Evolutionary conservation across 306 rosid species (phyloP).

Genomic region (Senna siamea): DNA sequence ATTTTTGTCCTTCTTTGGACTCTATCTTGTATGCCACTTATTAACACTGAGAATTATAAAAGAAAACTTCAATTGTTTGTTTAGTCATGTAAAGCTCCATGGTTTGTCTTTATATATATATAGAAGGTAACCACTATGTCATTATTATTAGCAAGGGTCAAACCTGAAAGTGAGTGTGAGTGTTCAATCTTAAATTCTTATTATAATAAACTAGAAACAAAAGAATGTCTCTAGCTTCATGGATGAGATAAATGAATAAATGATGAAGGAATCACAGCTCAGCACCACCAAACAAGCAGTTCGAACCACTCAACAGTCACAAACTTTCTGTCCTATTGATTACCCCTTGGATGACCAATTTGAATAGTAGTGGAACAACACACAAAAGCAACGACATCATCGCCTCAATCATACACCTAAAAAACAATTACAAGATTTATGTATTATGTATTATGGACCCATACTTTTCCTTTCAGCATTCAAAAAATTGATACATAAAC

Average conservation of each 20-base stretch:
- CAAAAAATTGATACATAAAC: background rate
- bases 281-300: conserved; percentile 37
- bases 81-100: conserved; percentile 26
- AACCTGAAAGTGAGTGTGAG: background rate
- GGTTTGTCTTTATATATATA: background rate
- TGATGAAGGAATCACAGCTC: conserved; percentile 45
- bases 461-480: background rate
- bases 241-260: conserved; percentile 26
- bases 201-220: conserved; percentile 28
- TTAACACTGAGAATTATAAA: too few relatives aligned
- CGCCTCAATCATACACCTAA: conserved; percentile 15
- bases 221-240: conserved; percentile 24
- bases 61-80: background rate
- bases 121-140: conserved; percentile 24
- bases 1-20: conserved; percentile 28
- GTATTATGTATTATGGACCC: background rate
- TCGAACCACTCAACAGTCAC: conserved; percentile 13
- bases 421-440: background rate
- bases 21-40: too few relatives aligned
- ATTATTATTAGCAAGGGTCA: conserved; percentile 35
- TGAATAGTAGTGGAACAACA: conserved; percentile 26
- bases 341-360: background rate
- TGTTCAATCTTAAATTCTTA: conserved; percentile 18
- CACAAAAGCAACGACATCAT: conserved; percentile 21
- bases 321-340: conserved; percentile 28